A percentile compares a stretch with the other conserved stretches of the same genome.
phyloP scores from a whole-genome alignment of 2,329 filamentous ascomycete species.

The Dothistroma septosporum region DNA sequence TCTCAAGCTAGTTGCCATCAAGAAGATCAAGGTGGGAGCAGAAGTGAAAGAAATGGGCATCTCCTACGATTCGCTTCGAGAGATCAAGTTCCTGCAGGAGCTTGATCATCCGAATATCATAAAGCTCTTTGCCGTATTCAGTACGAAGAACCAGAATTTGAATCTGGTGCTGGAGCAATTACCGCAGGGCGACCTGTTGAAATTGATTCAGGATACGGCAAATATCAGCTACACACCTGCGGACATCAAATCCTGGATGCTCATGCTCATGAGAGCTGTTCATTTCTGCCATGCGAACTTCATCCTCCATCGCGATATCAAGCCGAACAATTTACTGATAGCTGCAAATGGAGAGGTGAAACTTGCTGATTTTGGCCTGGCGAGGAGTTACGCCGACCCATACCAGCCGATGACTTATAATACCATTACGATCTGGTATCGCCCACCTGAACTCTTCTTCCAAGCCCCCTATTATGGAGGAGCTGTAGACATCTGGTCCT shows the following conservation, averaged over 20 bases:
- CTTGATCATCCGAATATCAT: constrained; percentile 95
- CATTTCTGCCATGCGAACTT: constrained; percentile 97
- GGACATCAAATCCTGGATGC: constrained; percentile 98
- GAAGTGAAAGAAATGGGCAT: constrained; percentile 82
- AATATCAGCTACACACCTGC: constrained; percentile 75
- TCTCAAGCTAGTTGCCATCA: constrained; percentile 76
- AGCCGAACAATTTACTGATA: constrained; percentile 96
- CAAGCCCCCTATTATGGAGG: constrained; percentile 85
- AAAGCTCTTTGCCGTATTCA: constrained; percentile 85
- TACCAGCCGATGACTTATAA: constrained; percentile 82
- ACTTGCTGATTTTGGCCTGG: constrained; percentile 95
- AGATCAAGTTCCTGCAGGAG: constrained; percentile 93
- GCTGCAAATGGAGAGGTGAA: constrained; percentile 90
- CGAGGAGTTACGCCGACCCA: constrained; percentile 82
- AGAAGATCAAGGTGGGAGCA: constrained; percentile 83
- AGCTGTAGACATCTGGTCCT: constrained; percentile 89
- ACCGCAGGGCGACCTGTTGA: constrained; percentile 89
- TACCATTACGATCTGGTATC: constrained; percentile 96
- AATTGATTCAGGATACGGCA: constrained; percentile 81
- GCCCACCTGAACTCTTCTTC: constrained; percentile 88
- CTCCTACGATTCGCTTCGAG: constrained; percentile 88
- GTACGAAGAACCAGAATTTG: constrained; percentile 91
- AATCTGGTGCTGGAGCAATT: constrained; percentile 93
- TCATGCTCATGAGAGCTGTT: constrained; percentile 86
- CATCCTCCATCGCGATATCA: constrained; percentile 94